phyloP scores from a whole-genome alignment of 1,284 basidiomycete species.

The Irpex sp. region DNA sequence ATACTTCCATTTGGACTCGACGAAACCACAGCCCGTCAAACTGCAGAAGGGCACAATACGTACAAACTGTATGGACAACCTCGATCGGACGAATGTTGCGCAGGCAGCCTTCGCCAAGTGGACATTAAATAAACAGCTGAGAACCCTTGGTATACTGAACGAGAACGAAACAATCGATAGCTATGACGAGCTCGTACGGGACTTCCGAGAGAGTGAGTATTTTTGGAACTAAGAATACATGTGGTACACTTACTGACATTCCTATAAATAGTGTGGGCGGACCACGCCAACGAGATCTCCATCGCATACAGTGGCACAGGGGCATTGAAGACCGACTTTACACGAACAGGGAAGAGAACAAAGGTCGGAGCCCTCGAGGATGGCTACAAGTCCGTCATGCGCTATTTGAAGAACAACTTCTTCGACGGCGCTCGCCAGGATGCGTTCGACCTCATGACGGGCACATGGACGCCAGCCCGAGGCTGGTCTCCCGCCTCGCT shows the following conservation, averaged over 20 bases:
- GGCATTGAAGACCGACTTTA: constrained; percentile 97
- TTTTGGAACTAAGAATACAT: background rate
- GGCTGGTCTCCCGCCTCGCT: constrained; percentile 58
- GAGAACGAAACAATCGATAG: constrained; percentile 72
- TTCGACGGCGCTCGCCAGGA: constrained; percentile 96
- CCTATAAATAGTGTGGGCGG: constrained; percentile 81
- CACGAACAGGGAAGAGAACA: constrained; percentile 88
- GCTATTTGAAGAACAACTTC: constrained; percentile 97
- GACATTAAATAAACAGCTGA: constrained; percentile 80
- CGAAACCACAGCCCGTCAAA: constrained; percentile 42
- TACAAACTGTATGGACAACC: constrained; percentile 94
- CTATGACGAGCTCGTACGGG: constrained; percentile 72
- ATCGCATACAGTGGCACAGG: constrained; percentile 94
- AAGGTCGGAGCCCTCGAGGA: constrained; percentile 81
- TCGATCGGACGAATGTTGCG: constrained; percentile 96
- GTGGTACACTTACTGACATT: background rate
- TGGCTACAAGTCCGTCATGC: constrained; percentile 80
- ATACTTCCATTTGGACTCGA: constrained; percentile 68
- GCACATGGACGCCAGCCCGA: constrained; percentile 80
- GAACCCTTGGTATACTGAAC: constrained; percentile 65
- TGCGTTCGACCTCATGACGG: constrained; percentile 92
- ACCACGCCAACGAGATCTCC: constrained; percentile 92
- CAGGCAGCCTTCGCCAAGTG: constrained; percentile 88
- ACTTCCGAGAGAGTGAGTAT: constrained; percentile 81
- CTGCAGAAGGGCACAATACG: constrained; percentile 69